Evolutionary conservation across 2,329 filamentous ascomycete genomes (phyloP), one percentile per base, ranked within the genome.

Genomic region (Ophiocordyceps polyrhachis-furcata): DNA sequence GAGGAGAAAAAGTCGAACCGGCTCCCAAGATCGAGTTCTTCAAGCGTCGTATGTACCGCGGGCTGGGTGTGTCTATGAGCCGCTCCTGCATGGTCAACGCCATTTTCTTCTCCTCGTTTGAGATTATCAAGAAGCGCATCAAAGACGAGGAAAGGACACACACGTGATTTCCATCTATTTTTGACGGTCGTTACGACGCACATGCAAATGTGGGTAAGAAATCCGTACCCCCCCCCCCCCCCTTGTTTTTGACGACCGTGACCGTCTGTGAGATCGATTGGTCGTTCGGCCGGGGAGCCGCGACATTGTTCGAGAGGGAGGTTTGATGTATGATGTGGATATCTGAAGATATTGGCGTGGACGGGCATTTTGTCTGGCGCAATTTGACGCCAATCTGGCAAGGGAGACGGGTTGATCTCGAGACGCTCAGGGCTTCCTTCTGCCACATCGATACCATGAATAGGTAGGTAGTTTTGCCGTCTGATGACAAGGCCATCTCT

Each of bases 71-170:
- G 23, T 88, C 83, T 35, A 88, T 91, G 78, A 73, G 76, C 51
- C 78, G 85, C 46, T 88, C 83, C 13, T 87, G 82, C 54, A 70
- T 85, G 44, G 79, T 91, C 52, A 93, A 93, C 58, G 83, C 84
- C 51, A 83, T 93, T 54, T 93, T 93, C 70, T 93, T 93, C 65
- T 87, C 83, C 40, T 81, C 79, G 37, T 93, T 91, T 58, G 85
- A 93, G 63, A 79, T 85, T 54, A 73, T 84, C 54, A 91, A 91
- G 65, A 80, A 79, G 58, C 68, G 70, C 50, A 75, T 78, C 60
- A 71, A 73, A 55, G 69, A 74, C 37, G 69, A 75, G 43, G 54
- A 59, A 20, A 47, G 49, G 32, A 45, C 42, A 20, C 43, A 49
- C 37, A 45, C 31, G 45, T 44, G 32, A 21, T 15, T 15, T 21